phyloP scores from a whole-genome alignment of 2,329 filamentous ascomycete genomes.

The Venturia aucupariae region DNA sequence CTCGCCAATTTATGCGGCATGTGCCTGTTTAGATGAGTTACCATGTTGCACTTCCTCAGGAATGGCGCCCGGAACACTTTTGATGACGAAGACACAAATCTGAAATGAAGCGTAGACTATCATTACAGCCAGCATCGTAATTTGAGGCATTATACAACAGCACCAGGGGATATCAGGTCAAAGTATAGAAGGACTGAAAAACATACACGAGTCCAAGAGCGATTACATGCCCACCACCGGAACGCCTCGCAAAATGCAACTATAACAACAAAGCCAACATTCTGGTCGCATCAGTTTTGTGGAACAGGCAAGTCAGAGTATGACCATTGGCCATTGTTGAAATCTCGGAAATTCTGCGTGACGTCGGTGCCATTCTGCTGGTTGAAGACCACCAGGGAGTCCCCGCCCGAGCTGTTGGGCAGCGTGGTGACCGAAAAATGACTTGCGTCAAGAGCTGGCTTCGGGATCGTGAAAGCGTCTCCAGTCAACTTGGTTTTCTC shows the following conservation, averaged over 20 bases:
- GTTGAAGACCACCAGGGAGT: conserved; percentile 25
- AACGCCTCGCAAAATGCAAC: not conserved
- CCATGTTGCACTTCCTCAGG: not conserved
- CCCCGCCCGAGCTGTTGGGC: conserved; percentile 21
- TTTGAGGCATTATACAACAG: not conserved
- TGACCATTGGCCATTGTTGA: conserved; percentile 24
- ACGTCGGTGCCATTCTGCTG: conserved; percentile 24
- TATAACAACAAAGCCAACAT: not conserved
- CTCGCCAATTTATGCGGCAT: too few relatives aligned
- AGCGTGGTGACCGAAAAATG: conserved; percentile 32
- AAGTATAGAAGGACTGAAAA: not conserved
- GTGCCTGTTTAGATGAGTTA: not conserved
- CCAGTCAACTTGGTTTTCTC: conserved; percentile 30
- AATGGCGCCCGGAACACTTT: not conserved
- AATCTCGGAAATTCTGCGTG: conserved; percentile 23
- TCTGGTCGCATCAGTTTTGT: not conserved
- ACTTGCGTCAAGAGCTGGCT: conserved; percentile 28
- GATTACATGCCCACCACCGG: not conserved
- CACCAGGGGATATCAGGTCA: not conserved
- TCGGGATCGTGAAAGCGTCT: conserved; percentile 27
- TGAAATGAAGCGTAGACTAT: not conserved
- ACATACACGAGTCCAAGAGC: not conserved
- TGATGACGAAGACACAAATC: too few relatives aligned
- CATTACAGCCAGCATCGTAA: not conserved
- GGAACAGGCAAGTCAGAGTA: conserved; percentile 13